These are phyloP conservation scores for Psilocybe subaeruginosa DNA, from an alignment of 768 basidiomycete genomes.

Conservation along the genomic window DNA sequence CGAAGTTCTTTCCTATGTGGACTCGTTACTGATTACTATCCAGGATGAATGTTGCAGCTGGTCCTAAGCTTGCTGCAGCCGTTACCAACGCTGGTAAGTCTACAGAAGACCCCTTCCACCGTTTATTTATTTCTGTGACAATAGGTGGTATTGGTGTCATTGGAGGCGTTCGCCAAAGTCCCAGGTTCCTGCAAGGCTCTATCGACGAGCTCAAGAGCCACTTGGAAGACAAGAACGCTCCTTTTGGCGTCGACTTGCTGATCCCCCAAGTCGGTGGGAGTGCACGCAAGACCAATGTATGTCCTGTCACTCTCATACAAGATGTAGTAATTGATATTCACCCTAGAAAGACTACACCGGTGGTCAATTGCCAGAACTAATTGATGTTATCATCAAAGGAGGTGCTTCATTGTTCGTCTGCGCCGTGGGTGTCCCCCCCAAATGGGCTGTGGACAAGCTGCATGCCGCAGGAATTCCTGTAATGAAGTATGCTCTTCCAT, in stretches of 20 bases:
- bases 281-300: slow-evolving; percentile 81
- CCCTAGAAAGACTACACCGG: slow-evolving; percentile 70
- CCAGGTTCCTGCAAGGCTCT: slow-evolving; percentile 65
- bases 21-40: not conserved
- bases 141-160: slow-evolving; percentile 84
- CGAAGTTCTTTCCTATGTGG: slow-evolving; percentile 14
- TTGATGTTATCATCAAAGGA: slow-evolving; percentile 76
- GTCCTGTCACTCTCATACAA: slow-evolving; percentile 2
- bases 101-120: not conserved
- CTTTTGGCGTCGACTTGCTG: slow-evolving; percentile 83
- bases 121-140: not conserved
- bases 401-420: slow-evolving; percentile 81
- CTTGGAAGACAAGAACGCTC: slow-evolving; percentile 75
- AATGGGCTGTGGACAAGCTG: slow-evolving; percentile 78
- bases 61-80: slow-evolving; percentile 81
- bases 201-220: slow-evolving; percentile 76
- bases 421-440: slow-evolving; percentile 85
- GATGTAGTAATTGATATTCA: not conserved
- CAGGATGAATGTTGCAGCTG: slow-evolving; percentile 88
- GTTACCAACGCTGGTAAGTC: slow-evolving; percentile 83
- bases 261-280: slow-evolving; percentile 82
- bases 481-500: slow-evolving; percentile 69
- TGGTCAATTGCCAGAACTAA: slow-evolving; percentile 75
- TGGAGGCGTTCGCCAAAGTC: slow-evolving; percentile 77
- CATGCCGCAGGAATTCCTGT: slow-evolving; percentile 79